phyloP scores from a whole-genome alignment of 208 protist genomes.

The Trypanosoma platydactyli region DNA sequence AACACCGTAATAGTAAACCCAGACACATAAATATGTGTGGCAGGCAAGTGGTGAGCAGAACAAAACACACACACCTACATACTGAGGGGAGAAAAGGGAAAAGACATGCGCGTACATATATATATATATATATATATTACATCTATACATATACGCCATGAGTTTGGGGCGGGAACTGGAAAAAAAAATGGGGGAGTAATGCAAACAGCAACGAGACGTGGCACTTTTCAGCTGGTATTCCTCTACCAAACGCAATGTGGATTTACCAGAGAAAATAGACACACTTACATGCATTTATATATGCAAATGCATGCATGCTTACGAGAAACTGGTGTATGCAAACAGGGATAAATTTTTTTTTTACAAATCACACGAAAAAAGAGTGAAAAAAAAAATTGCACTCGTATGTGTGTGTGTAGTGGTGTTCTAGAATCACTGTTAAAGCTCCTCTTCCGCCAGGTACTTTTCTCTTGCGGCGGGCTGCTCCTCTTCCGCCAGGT shows the following conservation, averaged over 20 bases:
- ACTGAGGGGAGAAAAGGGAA: neutral
- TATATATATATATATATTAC: constrained; percentile 8
- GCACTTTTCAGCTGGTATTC: neutral
- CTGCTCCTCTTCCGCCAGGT: too few relatives aligned
- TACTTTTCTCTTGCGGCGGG: too few relatives aligned
- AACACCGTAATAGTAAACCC: constrained; percentile 12
- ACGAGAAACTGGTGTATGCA: neutral
- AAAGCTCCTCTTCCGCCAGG: constrained; percentile 20
- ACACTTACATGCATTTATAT: constrained; percentile 2
- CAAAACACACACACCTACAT: constrained; percentile 2
- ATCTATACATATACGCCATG: too few relatives aligned
- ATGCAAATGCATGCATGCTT: constrained; percentile 10
- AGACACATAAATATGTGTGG: constrained; percentile 2
- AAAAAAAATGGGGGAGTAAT: too few relatives aligned
- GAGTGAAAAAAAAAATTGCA: too few relatives aligned
- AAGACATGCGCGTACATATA: constrained; percentile 3
- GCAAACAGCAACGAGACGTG: neutral
- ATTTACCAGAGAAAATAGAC: neutral
- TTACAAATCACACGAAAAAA: too few relatives aligned
- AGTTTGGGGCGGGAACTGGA: neutral
- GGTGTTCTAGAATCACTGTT: too few relatives aligned
- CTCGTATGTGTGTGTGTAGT: neutral
- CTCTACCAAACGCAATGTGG: too few relatives aligned
- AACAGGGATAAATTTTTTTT: too few relatives aligned
- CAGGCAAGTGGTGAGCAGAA: neutral